Evolutionary conservation across 129 eudicot genomes (phyloP).

Genomic region (Heracleum sosnowskyi): DNA sequence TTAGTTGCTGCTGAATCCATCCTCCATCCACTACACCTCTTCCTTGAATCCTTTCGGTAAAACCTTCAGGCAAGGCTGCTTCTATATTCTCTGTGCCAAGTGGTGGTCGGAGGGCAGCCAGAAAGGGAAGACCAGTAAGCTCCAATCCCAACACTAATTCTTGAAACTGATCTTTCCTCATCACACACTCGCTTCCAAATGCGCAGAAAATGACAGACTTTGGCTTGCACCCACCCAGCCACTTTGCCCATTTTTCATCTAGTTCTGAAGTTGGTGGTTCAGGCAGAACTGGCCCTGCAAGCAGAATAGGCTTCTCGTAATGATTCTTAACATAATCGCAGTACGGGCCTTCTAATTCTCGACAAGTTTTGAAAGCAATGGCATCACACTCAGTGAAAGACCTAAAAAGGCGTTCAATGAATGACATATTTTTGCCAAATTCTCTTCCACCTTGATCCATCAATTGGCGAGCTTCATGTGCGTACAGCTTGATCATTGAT

Average conservation of each 20-base stretch:
- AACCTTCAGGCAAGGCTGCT: background rate
- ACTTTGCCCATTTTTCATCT: slow-evolving; percentile 19
- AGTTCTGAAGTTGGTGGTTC: slow-evolving; percentile 7
- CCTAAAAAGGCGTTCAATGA: background rate
- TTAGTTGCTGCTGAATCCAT: slow-evolving; percentile 1
- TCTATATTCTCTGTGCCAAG: background rate
- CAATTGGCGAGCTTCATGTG: slow-evolving; percentile 11
- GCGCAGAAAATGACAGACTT: slow-evolving; percentile 28
- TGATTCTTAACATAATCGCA: slow-evolving; percentile 18
- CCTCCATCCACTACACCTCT: slow-evolving; percentile 12
- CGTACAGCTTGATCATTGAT: background rate
- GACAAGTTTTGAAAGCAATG: slow-evolving; percentile 23
- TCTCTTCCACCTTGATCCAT: background rate
- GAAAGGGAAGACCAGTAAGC: slow-evolving; percentile 27
- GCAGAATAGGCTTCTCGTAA: slow-evolving; percentile 21
- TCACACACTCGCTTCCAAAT: slow-evolving; percentile 23
- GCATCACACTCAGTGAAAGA: slow-evolving; percentile 16
- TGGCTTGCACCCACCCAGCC: slow-evolving; percentile 18
- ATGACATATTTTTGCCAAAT: background rate
- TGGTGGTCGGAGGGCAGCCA: slow-evolving; percentile 31
- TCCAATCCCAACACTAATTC: slow-evolving; percentile 32
- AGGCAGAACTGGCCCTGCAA: slow-evolving; percentile 36
- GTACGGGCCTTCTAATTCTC: slow-evolving; percentile 29
- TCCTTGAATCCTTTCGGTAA: background rate
- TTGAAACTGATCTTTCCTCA: slow-evolving; percentile 18